phyloP scores from a whole-genome alignment of 176 grass and related monocot species.

The maize (Zea mays) region Zm-B73-REFERENCE-NAM-5.0 NC_050099.1:41297501-41298000 shows the following conservation, averaged over 20 bases:
- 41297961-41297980: slow-evolving; percentile 54
- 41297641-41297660: slow-evolving; percentile 96
- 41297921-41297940: slow-evolving; percentile 61
- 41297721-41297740: slow-evolving; percentile 64
- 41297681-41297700: slow-evolving; percentile 80
- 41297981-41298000: too few species aligned
- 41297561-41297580: slow-evolving; percentile 95
- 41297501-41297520: slow-evolving; percentile 96
- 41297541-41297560: slow-evolving; percentile 94
- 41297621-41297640: slow-evolving; percentile 95
- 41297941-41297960: slow-evolving; percentile 56
- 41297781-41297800: slow-evolving; percentile 53
- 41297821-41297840: slow-evolving; percentile 90
- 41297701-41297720: slow-evolving; percentile 68
- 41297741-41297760: slow-evolving; percentile 58
- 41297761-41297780: slow-evolving; percentile 58
- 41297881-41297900: slow-evolving; percentile 32
- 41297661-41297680: slow-evolving; percentile 80
- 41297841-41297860: slow-evolving; percentile 64
- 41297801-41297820: slow-evolving; percentile 91
- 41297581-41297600: slow-evolving; percentile 93
- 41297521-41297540: slow-evolving; percentile 86
- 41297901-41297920: slow-evolving; percentile 48
- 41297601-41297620: slow-evolving; percentile 96
- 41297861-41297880: slow-evolving; percentile 61